Evolutionary conservation across 805 yeast species (phyloP), one percentile per base, ranked within the genome.

Genomic region (Ogataea saltuana): DNA sequence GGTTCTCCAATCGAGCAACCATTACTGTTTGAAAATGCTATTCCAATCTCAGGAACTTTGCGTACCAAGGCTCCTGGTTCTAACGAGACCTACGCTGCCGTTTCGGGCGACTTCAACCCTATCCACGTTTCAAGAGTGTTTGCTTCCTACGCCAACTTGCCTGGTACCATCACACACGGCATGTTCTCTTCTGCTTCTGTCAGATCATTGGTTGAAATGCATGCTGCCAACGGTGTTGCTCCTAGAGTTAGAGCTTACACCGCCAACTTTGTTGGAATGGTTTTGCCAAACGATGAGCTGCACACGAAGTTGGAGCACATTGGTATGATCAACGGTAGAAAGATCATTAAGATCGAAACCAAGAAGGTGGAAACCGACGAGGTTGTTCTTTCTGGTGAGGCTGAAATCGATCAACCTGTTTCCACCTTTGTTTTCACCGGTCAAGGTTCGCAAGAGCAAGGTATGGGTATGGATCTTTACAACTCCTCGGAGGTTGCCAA

Each of bases 391-490:
- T 67, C 76, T 41, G 99, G 98, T 71, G 96, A 88, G 73, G 99
- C 99, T 44, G 99, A 93, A 74, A 90, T 95, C 60, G 98, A 93
- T 59, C 99, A 93, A 73, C 99, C 99, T 25, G 85, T 84, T 41
- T 87, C 98, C 33, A 85, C 99, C 16, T 93, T 87, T 66, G 96
- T 93, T 45, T 93, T 95, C 73, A 93, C 99, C 53, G 99, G 99
- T 64, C 99, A 93, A 76, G 99, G 99, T 68, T 91, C 99, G 48
- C 99, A 93, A 72, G 99, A 95, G 70, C 99, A 95, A 75, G 97
- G 97, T 67, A 93, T 93, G 99, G 99, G 99, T 77, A 93, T 93
- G 99, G 99, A 93, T 68, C 78, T 93, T 64, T 93, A 93, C 69
- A 83, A 82, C 53, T 76, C 85, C 31, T 86, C 96, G 39, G 89